These are phyloP conservation scores for Crithidia sp. DNA, from an alignment of 208 protist genomes.

Conservation along the genomic window DNA sequence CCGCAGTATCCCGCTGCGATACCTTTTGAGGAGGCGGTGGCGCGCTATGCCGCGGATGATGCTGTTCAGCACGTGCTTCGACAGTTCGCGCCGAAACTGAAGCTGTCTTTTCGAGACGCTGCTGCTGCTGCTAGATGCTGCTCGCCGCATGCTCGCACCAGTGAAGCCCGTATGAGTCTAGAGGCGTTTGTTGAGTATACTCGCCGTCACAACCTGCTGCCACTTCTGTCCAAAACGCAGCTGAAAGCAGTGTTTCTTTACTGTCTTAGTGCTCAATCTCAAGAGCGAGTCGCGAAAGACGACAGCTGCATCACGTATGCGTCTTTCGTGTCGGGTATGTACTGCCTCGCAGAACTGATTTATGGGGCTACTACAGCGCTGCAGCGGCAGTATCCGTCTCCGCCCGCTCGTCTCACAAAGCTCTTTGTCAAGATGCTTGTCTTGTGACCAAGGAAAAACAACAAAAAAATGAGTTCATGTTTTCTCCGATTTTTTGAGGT, in stretches of 20 bases:
- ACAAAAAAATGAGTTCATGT: not conserved
- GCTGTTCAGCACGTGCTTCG: conserved; percentile 38
- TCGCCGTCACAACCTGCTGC: conserved; percentile 46
- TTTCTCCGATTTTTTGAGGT: not conserved
- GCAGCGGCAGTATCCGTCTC: conserved; percentile 50
- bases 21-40: not conserved
- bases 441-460: conserved; percentile 10
- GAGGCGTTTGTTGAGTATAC: conserved; percentile 48
- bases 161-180: conserved; percentile 43
- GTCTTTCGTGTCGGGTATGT: conserved; percentile 47
- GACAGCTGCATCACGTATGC: conserved; percentile 36
- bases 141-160: not conserved
- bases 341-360: conserved; percentile 59
- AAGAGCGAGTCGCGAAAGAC: not conserved
- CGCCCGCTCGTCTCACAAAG: conserved; percentile 49
- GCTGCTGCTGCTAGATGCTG: not conserved
- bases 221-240: conserved; percentile 48
- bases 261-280: conserved; percentile 24
- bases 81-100: conserved; percentile 44
- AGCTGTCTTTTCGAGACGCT: conserved; percentile 42
- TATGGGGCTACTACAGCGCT: conserved; percentile 48
- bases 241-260: conserved; percentile 54
- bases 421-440: conserved; percentile 77
- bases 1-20: not conserved
- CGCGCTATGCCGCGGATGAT: conserved; percentile 19